Evolutionary conservation across 805 yeast species (phyloP).

Genomic region (Candida ponderosae): DNA sequence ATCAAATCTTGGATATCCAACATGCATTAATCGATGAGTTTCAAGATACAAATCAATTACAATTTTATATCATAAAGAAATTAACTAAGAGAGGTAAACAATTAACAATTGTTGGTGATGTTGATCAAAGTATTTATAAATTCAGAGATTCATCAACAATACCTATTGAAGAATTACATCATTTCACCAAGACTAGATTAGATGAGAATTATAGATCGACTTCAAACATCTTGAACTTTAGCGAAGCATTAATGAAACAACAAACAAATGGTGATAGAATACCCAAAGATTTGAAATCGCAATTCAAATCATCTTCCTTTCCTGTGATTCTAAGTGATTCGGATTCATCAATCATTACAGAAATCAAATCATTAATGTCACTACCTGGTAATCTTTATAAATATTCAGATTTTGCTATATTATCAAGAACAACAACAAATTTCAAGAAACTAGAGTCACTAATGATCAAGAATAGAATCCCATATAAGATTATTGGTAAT

Average conservation of each 20-base stretch:
- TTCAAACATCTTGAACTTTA: conserved; percentile 48
- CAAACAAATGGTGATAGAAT: conserved; percentile 37
- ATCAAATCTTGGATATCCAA: conserved; percentile 36
- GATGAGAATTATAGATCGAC: conserved; percentile 80
- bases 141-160: conserved; percentile 72
- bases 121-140: conserved; percentile 90
- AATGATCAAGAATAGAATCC: conserved; percentile 57
- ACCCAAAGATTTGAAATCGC: conserved; percentile 38
- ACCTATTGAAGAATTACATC: conserved; percentile 46
- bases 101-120: conserved; percentile 90
- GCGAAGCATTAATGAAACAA: conserved; percentile 59
- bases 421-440: conserved; percentile 48
- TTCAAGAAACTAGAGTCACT: conserved; percentile 46
- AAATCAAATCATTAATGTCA: conserved; percentile 39
- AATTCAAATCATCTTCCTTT: conserved; percentile 30
- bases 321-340: conserved; percentile 37
- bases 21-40: conserved; percentile 91
- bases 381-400: conserved; percentile 35
- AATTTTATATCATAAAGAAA: conserved; percentile 56
- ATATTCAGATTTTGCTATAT: conserved; percentile 60
- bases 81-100: conserved; percentile 35
- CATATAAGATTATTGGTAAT: conserved; percentile 62
- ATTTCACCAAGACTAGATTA: conserved; percentile 32
- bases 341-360: conserved; percentile 41
- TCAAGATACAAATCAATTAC: conserved; percentile 83